A percentile compares a stretch with the other conserved stretches of the same genome.
These are phyloP conservation scores for Blastocystis sp. DNA, from an alignment of 352 stramenopile genomes.

Conservation along the genomic window DNA sequence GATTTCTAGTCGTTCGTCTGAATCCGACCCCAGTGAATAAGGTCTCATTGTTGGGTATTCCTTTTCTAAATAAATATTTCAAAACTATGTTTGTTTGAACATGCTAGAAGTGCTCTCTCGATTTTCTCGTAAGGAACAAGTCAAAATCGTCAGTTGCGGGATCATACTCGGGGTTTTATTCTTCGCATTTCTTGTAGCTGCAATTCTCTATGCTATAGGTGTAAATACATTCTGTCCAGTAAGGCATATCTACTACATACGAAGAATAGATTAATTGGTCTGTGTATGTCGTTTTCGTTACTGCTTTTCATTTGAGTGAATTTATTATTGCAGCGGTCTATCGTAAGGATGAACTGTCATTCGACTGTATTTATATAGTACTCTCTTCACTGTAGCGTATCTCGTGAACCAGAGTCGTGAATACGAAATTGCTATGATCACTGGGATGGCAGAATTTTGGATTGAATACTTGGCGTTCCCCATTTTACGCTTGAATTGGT, in stretches of 20 bases:
- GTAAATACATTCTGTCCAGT: not conserved
- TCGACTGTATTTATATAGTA: not conserved
- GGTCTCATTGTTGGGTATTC: not conserved
- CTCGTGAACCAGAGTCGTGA: conserved; percentile 51
- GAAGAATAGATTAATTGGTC: conserved; percentile 37
- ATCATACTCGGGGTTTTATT: not conserved
- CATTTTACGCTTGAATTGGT: not conserved
- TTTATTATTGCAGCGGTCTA: conserved; percentile 49
- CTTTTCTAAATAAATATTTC: not conserved
- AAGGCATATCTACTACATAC: not conserved
- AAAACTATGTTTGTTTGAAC: not conserved
- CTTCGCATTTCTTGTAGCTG: not conserved
- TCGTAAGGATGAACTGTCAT: not conserved
- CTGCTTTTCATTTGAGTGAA: conserved; percentile 55
- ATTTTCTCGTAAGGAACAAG: not conserved
- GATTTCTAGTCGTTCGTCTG: not conserved
- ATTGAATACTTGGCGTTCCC: conserved; percentile 47
- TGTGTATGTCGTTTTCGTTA: conserved; percentile 36
- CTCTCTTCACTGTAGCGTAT: conserved; percentile 33
- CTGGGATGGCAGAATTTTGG: conserved; percentile 41
- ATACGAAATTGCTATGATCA: conserved; percentile 56
- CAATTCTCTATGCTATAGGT: not conserved
- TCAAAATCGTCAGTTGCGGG: conserved; percentile 18
- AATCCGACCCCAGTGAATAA: not conserved
- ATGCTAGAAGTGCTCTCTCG: not conserved